Conservation (phyloP, 495 filamentous ascomycete genomes). For the Hypoxylon trugodes region DNA sequence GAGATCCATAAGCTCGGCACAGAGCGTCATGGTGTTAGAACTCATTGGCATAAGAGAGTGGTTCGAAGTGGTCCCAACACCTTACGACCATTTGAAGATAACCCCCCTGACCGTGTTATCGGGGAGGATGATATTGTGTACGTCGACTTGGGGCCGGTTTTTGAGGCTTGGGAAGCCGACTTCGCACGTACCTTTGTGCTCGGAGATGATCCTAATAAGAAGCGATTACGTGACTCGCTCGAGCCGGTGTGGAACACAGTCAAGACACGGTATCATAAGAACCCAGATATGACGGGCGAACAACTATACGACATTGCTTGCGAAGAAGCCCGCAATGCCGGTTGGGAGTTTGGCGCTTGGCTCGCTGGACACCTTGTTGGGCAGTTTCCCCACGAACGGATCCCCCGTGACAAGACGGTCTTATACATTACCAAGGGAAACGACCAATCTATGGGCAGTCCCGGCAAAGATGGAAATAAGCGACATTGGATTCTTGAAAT, state of each 20-base stretch:
- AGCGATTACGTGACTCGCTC: conserved; percentile 53
- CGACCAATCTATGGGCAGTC: conserved; percentile 46
- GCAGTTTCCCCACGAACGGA: conserved; percentile 55
- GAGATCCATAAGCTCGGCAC: conserved; percentile 58
- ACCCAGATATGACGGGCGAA: conserved; percentile 54
- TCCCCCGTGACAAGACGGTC: conserved; percentile 53
- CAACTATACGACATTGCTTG: conserved; percentile 52
- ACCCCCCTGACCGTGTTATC: conserved; percentile 59
- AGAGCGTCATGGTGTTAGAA: conserved; percentile 54
- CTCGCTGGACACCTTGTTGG: conserved; percentile 55
- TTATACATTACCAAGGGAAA: conserved; percentile 57
- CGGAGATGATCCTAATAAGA: conserved; percentile 55
- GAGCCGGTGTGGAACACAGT: conserved; percentile 54
- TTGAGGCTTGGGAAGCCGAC: conserved; percentile 62
- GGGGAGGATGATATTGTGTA: conserved; percentile 58
- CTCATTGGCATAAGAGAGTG: conserved; percentile 62
- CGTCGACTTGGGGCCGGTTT: conserved; percentile 60
- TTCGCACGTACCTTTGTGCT: conserved; percentile 49
- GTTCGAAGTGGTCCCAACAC: conserved; percentile 61
- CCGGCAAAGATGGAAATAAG: conserved; percentile 51
- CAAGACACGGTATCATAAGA: conserved; percentile 46
- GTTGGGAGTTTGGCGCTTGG: conserved; percentile 54
- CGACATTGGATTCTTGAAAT: conserved; percentile 63
- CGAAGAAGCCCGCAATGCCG: conserved; percentile 33
- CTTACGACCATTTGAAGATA: conserved; percentile 53